A percentile compares a stretch with the other conserved stretches of the same genome.
Conservation (phyloP, 768 basidiomycete genomes). For the Leccinum arenicola region DNA sequence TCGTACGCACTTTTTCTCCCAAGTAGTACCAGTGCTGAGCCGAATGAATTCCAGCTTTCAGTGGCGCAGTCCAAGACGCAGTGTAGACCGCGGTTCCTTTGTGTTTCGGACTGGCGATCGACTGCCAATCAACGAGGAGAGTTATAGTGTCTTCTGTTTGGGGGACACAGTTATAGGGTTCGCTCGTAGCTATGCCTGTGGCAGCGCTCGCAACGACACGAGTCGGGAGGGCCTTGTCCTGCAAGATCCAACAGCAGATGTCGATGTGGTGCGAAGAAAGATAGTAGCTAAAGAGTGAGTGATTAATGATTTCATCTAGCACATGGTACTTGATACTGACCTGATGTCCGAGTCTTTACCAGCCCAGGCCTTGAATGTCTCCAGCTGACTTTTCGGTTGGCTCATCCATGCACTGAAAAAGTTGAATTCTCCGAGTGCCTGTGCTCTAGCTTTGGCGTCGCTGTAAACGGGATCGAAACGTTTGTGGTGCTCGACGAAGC, state of each 20-base stretch:
- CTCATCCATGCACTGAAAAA: constrained; percentile 98
- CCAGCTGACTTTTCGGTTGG: constrained; percentile 91
- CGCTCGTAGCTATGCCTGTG: constrained; percentile 85
- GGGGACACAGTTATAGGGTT: constrained; percentile 83
- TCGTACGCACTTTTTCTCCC: constrained; percentile 70
- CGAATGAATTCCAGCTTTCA: constrained; percentile 86
- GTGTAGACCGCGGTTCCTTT: constrained; percentile 89
- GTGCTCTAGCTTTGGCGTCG: constrained; percentile 79
- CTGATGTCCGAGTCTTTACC: constrained; percentile 94
- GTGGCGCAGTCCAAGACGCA: constrained; percentile 91
- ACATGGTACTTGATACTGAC: constrained; percentile 29
- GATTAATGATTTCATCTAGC: neutral
- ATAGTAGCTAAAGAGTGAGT: constrained; percentile 63
- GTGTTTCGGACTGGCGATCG: constrained; percentile 68
- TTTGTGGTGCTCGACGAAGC: constrained; percentile 95
- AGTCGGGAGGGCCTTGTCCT: constrained; percentile 71
- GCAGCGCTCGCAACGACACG: constrained; percentile 90
- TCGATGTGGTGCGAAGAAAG: constrained; percentile 95
- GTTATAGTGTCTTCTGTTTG: constrained; percentile 95
- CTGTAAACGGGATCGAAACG: constrained; percentile 91
- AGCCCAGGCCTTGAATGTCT: constrained; percentile 95
- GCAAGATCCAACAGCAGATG: constrained; percentile 82
- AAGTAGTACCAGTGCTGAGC: constrained; percentile 95
- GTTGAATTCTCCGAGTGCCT: constrained; percentile 84
- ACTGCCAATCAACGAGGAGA: constrained; percentile 92